These are phyloP conservation scores for Rhodotorula toruloides DNA, from an alignment of 768 basidiomycete genomes.

Conservation along the genomic window DNA sequence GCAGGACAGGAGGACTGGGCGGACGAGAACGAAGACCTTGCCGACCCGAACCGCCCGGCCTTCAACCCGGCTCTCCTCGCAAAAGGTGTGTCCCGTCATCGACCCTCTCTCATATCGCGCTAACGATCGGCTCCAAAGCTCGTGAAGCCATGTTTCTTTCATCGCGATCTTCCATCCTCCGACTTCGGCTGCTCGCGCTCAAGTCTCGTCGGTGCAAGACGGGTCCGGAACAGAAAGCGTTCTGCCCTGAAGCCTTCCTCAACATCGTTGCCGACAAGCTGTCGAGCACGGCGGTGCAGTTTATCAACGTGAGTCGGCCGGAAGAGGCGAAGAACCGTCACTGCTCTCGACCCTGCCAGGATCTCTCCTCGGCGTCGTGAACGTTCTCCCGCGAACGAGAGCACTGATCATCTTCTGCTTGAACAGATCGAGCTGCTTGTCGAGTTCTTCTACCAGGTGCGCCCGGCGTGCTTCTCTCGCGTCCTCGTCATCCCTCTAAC, in stretches of 20 bases:
- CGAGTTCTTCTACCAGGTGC: slow-evolving; percentile 95
- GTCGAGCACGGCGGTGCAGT: slow-evolving; percentile 91
- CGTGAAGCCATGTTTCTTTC: slow-evolving; percentile 85
- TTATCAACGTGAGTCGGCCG: slow-evolving; percentile 63
- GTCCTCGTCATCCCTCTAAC: no score
- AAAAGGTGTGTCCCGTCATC: slow-evolving; percentile 63
- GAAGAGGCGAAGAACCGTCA: no score
- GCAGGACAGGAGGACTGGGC: slow-evolving; percentile 37
- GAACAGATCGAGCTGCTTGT: slow-evolving; percentile 77
- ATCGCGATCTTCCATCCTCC: slow-evolving; percentile 74
- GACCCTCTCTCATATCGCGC: slow-evolving; percentile 19
- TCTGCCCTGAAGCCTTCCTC: slow-evolving; percentile 96
- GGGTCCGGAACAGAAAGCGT: slow-evolving; percentile 80
- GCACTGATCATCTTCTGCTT: neutral
- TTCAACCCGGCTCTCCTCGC: slow-evolving; percentile 86
- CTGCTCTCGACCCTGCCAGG: no score
- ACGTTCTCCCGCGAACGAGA: neutral
- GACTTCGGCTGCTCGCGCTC: slow-evolving; percentile 75
- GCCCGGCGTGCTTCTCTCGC: slow-evolving; percentile 33
- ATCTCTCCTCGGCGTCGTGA: neutral
- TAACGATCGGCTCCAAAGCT: no score
- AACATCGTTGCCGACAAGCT: slow-evolving; percentile 95
- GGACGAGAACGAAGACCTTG: slow-evolving; percentile 56
- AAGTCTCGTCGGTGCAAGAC: slow-evolving; percentile 72
- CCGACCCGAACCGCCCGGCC: slow-evolving; percentile 54